Evolutionary conservation across 1,139 yeast species (phyloP).

Genomic region (Lodderomyces oxycetoniae): DNA sequence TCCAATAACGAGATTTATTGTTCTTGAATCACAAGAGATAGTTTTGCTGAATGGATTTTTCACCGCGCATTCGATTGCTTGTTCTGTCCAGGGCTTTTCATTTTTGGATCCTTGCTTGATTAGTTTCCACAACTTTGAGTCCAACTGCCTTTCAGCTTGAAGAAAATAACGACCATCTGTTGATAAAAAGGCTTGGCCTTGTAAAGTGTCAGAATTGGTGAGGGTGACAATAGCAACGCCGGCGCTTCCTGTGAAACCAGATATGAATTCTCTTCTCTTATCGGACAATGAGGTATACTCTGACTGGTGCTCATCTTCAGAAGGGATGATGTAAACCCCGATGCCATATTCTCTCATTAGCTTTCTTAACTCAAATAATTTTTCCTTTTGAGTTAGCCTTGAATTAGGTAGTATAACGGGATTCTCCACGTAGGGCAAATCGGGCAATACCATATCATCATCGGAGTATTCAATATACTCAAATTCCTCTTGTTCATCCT

Average conservation of each 20-base stretch:
- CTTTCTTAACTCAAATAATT: constrained; percentile 30
- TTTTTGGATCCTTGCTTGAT: constrained; percentile 37
- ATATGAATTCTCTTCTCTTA: constrained; percentile 45
- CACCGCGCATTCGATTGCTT: constrained; percentile 32
- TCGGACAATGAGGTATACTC: constrained; percentile 52
- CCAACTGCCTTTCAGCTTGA: constrained; percentile 43
- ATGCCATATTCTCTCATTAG: constrained; percentile 40
- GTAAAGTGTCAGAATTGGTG: constrained; percentile 24
- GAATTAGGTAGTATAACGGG: constrained; percentile 13
- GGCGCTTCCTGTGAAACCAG: constrained; percentile 56
- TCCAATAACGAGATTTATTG: constrained; percentile 31
- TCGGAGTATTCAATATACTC: constrained; percentile 17
- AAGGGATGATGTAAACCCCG: constrained; percentile 51
- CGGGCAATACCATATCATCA: constrained; percentile 24
- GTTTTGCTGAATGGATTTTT: constrained; percentile 31
- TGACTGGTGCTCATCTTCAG: constrained; percentile 58
- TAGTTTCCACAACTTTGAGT: constrained; percentile 30
- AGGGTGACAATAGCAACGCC: constrained; percentile 51
- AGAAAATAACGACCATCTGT: constrained; percentile 57
- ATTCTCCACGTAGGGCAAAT: constrained; percentile 21
- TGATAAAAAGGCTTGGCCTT: constrained; percentile 45
- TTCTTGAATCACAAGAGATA: constrained; percentile 38
- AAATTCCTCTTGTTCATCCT: constrained; percentile 6
- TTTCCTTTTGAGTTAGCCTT: constrained; percentile 16
- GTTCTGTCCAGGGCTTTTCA: constrained; percentile 36